Conservation (phyloP, 257 asterid species). For the Solanum appendiculatum region DNA sequence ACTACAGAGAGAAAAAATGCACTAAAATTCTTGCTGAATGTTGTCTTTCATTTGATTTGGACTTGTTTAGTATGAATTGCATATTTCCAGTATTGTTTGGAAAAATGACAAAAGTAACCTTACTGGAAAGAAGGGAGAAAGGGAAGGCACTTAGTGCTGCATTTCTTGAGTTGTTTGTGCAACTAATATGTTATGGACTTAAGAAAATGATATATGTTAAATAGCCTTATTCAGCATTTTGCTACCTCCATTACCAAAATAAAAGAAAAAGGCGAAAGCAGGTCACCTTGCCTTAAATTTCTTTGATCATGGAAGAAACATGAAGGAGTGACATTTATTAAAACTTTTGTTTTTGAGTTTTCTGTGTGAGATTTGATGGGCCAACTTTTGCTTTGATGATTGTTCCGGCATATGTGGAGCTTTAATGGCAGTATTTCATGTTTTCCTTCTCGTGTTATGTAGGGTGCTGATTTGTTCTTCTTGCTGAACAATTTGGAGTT, state of each 20-base stretch:
- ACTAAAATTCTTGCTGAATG: not conserved
- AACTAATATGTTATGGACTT: not conserved
- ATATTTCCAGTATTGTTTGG: not conserved
- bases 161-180: not conserved
- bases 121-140: not conserved
- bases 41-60: not conserved
- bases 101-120: not conserved
- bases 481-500: not conserved
- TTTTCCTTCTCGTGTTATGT: not conserved
- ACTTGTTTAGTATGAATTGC: not conserved
- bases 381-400: not conserved
- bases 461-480: not conserved
- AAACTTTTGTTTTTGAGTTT: not conserved
- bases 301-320: not conserved
- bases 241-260: not conserved
- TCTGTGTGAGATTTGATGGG: not conserved
- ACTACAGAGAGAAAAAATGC: not conserved
- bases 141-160: not conserved
- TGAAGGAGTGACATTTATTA: not conserved
- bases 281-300: not conserved
- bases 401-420: not conserved
- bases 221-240: not conserved
- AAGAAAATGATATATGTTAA: not conserved
- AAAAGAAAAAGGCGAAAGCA: not conserved
- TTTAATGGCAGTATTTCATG: not conserved